Percentiles rank a stretch among this genome's conserved stretches.
Evolutionary conservation across 352 stramenopile species (phyloP).

Genomic region (Blastocystis sp.): DNA sequence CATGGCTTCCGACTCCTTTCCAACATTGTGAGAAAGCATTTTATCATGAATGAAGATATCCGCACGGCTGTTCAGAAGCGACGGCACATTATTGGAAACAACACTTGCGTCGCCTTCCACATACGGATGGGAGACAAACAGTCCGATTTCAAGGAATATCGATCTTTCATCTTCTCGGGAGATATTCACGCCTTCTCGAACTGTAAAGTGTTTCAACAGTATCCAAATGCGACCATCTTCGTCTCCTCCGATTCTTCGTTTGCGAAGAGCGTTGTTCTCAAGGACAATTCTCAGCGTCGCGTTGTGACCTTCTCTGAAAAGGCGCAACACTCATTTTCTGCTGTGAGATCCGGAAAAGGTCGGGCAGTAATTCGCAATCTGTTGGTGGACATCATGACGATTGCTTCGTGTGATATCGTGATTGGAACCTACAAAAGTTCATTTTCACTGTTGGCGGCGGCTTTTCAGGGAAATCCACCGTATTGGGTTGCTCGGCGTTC

Average conservation of each 20-base stretch:
- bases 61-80: not conserved
- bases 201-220: not conserved
- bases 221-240: not conserved
- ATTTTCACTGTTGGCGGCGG: not conserved
- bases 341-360: not conserved
- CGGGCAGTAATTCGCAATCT: not conserved
- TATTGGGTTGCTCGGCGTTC: not conserved
- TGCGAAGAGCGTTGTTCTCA: not conserved
- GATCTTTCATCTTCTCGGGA: not conserved
- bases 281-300: not conserved
- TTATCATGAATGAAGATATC: not conserved
- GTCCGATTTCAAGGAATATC: not conserved
- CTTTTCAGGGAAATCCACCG: not conserved
- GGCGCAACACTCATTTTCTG: not conserved
- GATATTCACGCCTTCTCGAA: not conserved
- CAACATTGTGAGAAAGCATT: not conserved
- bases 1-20: not conserved
- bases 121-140: slow-evolving; percentile 29
- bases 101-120: not conserved
- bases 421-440: not conserved
- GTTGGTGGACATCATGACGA: not conserved
- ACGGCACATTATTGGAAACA: not conserved
- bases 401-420: not conserved
- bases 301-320: not conserved
- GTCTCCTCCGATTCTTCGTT: not conserved